These are phyloP conservation scores for Saccharomyces hybrid DNA, from an alignment of 1,139 yeast genomes.

Conservation along the genomic window DNA sequence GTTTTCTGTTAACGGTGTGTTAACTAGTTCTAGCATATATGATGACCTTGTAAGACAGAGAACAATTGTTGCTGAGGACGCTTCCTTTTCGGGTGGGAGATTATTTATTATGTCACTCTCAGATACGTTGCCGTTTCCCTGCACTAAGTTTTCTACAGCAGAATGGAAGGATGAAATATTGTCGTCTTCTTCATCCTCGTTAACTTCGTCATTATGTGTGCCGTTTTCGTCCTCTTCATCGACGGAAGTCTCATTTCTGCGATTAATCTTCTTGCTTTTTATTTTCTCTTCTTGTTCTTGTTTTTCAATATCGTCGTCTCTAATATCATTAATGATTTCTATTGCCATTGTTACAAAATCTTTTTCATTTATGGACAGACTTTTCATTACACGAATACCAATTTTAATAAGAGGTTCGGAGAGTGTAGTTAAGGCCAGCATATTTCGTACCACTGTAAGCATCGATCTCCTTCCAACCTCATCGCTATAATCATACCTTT, in stretches of 20 bases:
- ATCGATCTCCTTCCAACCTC: slow-evolving; percentile 85
- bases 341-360: slow-evolving; percentile 79
- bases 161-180: slow-evolving; percentile 44
- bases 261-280: slow-evolving; percentile 10
- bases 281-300: slow-evolving; percentile 24
- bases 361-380: slow-evolving; percentile 67
- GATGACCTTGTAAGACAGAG: slow-evolving; percentile 67
- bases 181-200: slow-evolving; percentile 31
- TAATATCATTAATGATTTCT: slow-evolving; percentile 80
- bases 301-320: slow-evolving; percentile 53
- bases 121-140: slow-evolving; percentile 14
- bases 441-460: slow-evolving; percentile 61
- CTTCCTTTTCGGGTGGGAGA: slow-evolving; percentile 23
- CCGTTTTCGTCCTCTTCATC: slow-evolving; percentile 22
- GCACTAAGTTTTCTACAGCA: slow-evolving; percentile 38
- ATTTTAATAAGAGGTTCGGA: slow-evolving; percentile 48
- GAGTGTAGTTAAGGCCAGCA: slow-evolving; percentile 44
- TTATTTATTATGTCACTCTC: slow-evolving; percentile 18
- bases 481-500: slow-evolving; percentile 78
- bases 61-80: slow-evolving; percentile 41
- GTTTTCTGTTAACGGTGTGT: slow-evolving; percentile 58
- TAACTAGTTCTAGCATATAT: slow-evolving; percentile 61
- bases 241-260: slow-evolving; percentile 5
- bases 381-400: slow-evolving; percentile 59
- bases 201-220: slow-evolving; percentile 28